phyloP scores from a whole-genome alignment of 495 filamentous ascomycete species.

The Penicillium coffeae region DNA sequence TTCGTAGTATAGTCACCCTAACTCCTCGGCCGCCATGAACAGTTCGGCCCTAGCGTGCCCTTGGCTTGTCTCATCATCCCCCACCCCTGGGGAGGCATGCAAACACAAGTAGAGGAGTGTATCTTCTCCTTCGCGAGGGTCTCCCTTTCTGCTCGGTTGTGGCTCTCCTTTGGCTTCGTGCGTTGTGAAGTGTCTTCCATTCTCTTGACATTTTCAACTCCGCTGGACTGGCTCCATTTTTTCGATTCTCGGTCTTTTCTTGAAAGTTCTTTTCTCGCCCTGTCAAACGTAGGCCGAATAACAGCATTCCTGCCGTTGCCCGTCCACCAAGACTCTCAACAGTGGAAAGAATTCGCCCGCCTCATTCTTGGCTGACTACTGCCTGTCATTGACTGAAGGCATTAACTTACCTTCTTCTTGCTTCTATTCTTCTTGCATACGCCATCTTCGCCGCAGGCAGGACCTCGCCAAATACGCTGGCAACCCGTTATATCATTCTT shows the following conservation, averaged over 20 bases:
- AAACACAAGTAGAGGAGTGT: background rate
- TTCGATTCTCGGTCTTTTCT: slow-evolving; percentile 8
- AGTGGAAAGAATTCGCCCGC: slow-evolving; percentile 5
- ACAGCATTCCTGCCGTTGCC: slow-evolving; percentile 44
- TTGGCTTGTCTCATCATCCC: slow-evolving; percentile 9
- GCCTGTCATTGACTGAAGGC: background rate
- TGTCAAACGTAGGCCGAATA: slow-evolving; percentile 7
- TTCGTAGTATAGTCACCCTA: no score
- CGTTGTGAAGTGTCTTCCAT: slow-evolving; percentile 15
- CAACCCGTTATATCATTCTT: no score
- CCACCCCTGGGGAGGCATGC: background rate
- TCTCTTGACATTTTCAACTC: slow-evolving; percentile 20
- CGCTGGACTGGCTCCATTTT: slow-evolving; percentile 17
- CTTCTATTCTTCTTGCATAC: slow-evolving; percentile 5
- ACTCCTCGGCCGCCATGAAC: no score
- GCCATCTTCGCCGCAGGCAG: slow-evolving; percentile 17
- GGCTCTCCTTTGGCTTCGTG: slow-evolving; percentile 8
- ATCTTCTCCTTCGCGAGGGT: background rate
- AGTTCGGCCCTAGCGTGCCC: background rate
- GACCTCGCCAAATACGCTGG: slow-evolving; percentile 12
- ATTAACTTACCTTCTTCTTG: slow-evolving; percentile 9
- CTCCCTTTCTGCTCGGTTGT: slow-evolving; percentile 7
- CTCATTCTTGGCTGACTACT: slow-evolving; percentile 12
- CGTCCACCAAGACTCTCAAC: slow-evolving; percentile 15
- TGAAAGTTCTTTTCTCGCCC: background rate